Percentiles rank a stretch among this genome's conserved stretches.
Conservation (phyloP, 1,284 basidiomycete genomes). For the Rugiboletus extremiorientalis region DNA sequence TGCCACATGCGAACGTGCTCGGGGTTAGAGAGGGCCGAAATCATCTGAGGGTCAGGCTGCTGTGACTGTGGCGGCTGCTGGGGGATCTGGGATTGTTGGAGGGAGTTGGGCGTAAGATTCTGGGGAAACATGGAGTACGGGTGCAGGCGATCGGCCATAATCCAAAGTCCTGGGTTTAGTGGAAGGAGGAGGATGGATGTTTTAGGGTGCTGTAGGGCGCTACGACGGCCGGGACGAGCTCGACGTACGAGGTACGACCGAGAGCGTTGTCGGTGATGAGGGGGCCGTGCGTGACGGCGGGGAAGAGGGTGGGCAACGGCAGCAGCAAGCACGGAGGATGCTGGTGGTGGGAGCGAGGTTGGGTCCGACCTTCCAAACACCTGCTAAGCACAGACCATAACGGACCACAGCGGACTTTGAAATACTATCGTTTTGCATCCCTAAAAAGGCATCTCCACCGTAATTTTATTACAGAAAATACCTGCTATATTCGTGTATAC, state of each 20-base stretch:
- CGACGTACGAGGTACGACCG: constrained; percentile 16
- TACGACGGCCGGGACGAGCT: constrained; percentile 19
- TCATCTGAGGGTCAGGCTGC: constrained; percentile 39
- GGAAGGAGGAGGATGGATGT: constrained; percentile 28
- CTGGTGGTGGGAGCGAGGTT: constrained; percentile 43
- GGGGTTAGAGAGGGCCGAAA: constrained; percentile 43
- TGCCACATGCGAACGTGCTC: constrained; percentile 57
- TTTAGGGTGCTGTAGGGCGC: constrained; percentile 25
- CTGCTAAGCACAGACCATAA: constrained; percentile 40
- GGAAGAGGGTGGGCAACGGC: constrained; percentile 13
- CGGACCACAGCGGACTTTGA: constrained; percentile 35
- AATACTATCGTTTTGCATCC: constrained; percentile 21
- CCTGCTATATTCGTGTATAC: background rate
- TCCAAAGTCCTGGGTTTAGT: constrained; percentile 31
- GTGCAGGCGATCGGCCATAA: constrained; percentile 61
- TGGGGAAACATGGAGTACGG: constrained; percentile 49
- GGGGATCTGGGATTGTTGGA: constrained; percentile 48
- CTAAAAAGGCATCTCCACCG: constrained; percentile 8
- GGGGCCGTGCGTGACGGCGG: constrained; percentile 26
- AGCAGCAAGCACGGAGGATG: constrained; percentile 35
- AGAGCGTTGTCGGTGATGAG: constrained; percentile 5
- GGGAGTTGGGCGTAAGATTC: constrained; percentile 45
- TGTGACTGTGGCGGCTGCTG: constrained; percentile 40
- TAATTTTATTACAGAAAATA: constrained; percentile 29
- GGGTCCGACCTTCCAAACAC: constrained; percentile 40